A percentile compares a stretch with the other conserved stretches of the same genome.
Evolutionary conservation across 2,329 filamentous ascomycete species (phyloP).

Genomic region (Dissoconium aciculare): DNA sequence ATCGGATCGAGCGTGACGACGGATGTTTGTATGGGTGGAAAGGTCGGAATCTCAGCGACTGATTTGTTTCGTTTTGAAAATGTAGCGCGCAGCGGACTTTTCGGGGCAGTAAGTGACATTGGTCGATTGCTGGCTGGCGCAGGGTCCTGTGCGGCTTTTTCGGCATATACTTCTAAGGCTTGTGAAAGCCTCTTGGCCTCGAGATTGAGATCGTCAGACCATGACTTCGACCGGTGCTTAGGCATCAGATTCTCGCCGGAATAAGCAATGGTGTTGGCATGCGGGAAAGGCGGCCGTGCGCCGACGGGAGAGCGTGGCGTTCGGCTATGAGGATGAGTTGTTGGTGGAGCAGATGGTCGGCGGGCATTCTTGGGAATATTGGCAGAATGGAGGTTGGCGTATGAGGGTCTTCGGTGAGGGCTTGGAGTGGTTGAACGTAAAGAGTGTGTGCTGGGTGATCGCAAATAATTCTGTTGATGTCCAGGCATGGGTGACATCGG

Average conservation of each 20-base stretch:
- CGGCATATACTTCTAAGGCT: conserved; percentile 64
- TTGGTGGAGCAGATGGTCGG: conserved; percentile 18
- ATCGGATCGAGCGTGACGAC: conserved; percentile 76
- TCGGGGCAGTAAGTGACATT: conserved; percentile 10
- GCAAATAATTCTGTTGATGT: conserved; percentile 21
- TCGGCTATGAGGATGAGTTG: conserved; percentile 12
- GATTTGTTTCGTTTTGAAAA: conserved; percentile 13
- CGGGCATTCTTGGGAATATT: conserved; percentile 24
- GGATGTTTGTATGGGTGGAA: conserved; percentile 47
- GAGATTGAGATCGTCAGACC: conserved; percentile 55
- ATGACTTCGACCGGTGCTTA: conserved; percentile 46
- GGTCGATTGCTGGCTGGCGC: conserved; percentile 22
- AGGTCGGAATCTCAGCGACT: conserved; percentile 37
- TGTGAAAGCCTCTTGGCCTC: conserved; percentile 64
- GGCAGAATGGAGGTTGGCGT: conserved; percentile 20
- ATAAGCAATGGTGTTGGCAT: conserved; percentile 20
- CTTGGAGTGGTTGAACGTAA: conserved; percentile 21
- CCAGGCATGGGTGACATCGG: conserved; percentile 51
- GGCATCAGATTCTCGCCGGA: conserved; percentile 15
- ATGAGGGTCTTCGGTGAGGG: conserved; percentile 20
- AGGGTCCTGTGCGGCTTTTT: conserved; percentile 31
- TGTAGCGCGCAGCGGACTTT: conserved; percentile 16
- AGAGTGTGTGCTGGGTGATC: conserved; percentile 9
- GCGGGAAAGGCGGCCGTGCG: conserved; percentile 17
- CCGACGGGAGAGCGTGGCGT: conserved; percentile 19